A percentile compares a stretch with the other conserved stretches of the same genome.
Evolutionary conservation across 495 filamentous ascomycete species (phyloP).

Genomic region (Talaromyces borbonicus): DNA sequence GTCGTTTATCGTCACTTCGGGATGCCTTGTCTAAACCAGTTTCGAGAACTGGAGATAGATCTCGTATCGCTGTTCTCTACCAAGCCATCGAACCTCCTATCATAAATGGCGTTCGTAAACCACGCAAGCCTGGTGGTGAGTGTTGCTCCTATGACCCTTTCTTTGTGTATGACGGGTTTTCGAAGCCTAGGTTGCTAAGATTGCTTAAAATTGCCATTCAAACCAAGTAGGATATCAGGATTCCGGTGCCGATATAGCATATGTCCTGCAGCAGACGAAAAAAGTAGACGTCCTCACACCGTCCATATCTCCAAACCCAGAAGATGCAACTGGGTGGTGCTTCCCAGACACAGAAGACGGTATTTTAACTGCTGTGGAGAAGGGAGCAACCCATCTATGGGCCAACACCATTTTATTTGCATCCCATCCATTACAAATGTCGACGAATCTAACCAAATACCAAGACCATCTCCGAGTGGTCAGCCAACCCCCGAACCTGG

Average conservation of each 20-base stretch:
- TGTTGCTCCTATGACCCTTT: no score
- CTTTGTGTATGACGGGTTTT: no score
- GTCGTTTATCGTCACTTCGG: no score
- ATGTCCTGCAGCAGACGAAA: constrained; percentile 13
- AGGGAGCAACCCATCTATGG: constrained; percentile 30
- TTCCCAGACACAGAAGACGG: constrained; percentile 30
- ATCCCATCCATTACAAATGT: constrained; percentile 25
- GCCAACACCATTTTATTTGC: constrained; percentile 30
- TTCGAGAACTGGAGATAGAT: no score
- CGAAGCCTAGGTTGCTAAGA: no score
- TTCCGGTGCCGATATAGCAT: constrained; percentile 27
- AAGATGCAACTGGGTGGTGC: constrained; percentile 17
- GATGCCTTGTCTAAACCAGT: no score
- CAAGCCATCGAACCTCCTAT: constrained; percentile 22
- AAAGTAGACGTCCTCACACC: constrained; percentile 18
- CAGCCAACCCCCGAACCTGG: constrained; percentile 26
- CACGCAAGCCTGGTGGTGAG: constrained; percentile 23
- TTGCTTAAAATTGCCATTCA: no score
- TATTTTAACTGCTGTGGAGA: constrained; percentile 20
- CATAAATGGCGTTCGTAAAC: constrained; percentile 22
- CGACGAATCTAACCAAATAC: constrained; percentile 10
- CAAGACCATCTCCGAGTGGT: constrained; percentile 15
- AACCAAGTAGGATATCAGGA: constrained; percentile 31
- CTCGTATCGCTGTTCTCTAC: constrained; percentile 20
- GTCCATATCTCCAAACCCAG: constrained; percentile 8